Evolutionary conservation across 2,329 filamentous ascomycete genomes (phyloP), one percentile per base, ranked within the genome.

Genomic region (Hypoxylon sp.): DNA sequence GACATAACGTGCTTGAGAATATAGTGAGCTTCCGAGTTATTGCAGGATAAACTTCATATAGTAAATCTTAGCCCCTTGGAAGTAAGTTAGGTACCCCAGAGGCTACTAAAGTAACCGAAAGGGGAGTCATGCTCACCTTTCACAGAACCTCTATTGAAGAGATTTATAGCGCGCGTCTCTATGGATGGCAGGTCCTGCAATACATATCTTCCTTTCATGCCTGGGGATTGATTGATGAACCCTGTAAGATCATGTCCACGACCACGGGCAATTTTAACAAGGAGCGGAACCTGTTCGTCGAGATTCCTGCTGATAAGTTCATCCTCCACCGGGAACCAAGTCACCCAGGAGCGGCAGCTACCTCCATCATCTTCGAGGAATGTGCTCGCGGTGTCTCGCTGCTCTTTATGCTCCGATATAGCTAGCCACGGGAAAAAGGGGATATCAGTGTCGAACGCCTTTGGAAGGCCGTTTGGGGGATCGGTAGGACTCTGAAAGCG

Each of bases 41-140:
- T 68, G 65, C 46, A 63, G 37, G 17, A 68, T 63, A 39, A 65
- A 65, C 28, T 68, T 66, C 62, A 65, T 61, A 22, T 64, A 65
- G 22, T 68, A 66, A 6, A 66, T 61, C 10, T 50, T 50, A 32
- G 62, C 51, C 24, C 46, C 64, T 65, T 15, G 4, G 1, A n/a
- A 30, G 11, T 3, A 28, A 17, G n/a, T 10, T 43, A 17, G 28
- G 19, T 41, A n/a, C n/a, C n/a, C n/a, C n/a, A n/a, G n/a, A n/a
- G n/a, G n/a, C n/a, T n/a, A n/a, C 30, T 15, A 26, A 17, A 19
- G 24, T n/a, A 47, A n/a, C 2, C 3, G 10, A 47, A n/a, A n/a
- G n/a, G n/a, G 5, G 7, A 34, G 6, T 32, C 4, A 3, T 5
- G 15, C 22, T 30, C 43, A 56, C 65, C 56, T 50, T 47, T 20